A percentile compares a stretch with the other conserved stretches of the same genome.
These are phyloP conservation scores for Quercus cerris DNA, from an alignment of 306 rosid genomes.

Conservation along the genomic window DNA sequence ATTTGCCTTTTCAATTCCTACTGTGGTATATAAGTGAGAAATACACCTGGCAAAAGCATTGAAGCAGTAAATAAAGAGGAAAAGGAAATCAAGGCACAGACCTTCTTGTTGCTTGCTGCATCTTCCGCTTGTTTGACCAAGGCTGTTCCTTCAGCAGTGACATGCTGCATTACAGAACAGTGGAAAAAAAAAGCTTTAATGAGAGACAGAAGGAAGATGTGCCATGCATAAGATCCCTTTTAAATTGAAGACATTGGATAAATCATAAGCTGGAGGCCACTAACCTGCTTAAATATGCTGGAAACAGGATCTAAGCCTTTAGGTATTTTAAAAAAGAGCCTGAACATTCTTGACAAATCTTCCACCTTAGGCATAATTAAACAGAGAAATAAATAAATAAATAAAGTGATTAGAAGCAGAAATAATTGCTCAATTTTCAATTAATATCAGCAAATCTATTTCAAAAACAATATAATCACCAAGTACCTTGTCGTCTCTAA, in stretches of 20 bases:
- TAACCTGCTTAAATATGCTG: conserved; percentile 82
- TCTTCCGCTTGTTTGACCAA: conserved; percentile 97
- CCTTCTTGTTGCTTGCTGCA: conserved; percentile 94
- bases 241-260: neutral
- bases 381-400: neutral
- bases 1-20: conserved; percentile 1
- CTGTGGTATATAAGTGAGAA: neutral
- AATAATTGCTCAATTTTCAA: neutral
- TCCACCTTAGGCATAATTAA: conserved; percentile 48
- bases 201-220: conserved; percentile 5
- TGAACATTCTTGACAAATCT: conserved; percentile 94
- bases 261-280: conserved; percentile 18
- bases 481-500: conserved; percentile 84
- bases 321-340: conserved; percentile 95
- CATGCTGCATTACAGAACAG: conserved; percentile 63
- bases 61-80: conserved; percentile 3
- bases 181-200: conserved; percentile 1
- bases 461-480: neutral
- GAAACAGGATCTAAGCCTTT: conserved; percentile 91
- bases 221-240: neutral
- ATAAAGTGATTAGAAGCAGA: conserved; percentile 3
- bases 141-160: conserved; percentile 91
- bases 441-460: neutral
- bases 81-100: conserved; percentile 24
- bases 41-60: conserved; percentile 3